Evolutionary conservation across 176 grass and related monocot genomes (phyloP).

Genomic region (Triticum aestivum): DNA sequence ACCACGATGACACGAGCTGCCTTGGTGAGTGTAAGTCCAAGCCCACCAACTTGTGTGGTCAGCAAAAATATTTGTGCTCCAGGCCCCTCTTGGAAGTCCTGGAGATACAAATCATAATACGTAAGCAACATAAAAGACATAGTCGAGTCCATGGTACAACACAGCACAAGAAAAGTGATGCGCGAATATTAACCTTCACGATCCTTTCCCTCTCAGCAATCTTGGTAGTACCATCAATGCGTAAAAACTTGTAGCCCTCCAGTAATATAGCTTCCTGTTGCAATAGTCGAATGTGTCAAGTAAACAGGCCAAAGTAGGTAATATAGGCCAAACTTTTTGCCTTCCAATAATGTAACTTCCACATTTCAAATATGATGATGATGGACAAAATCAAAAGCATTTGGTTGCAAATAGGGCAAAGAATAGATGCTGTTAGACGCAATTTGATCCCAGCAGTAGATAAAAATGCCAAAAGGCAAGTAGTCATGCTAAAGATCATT

Average conservation of each 20-base stretch:
- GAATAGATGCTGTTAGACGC: not conserved
- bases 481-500: not conserved
- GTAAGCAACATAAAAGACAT: conserved; percentile 28
- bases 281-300: conserved; percentile 4
- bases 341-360: not conserved
- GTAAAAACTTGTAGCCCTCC: conserved; percentile 79
- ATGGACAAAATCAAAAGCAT: not conserved
- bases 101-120: conserved; percentile 16
- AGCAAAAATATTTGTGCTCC: conserved; percentile 88
- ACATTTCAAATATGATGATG: not conserved
- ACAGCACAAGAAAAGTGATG: not conserved
- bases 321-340: not conserved
- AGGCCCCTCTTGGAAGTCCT: conserved; percentile 92
- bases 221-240: conserved; percentile 92
- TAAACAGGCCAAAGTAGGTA: not conserved
- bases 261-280: conserved; percentile 74
- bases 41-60: conserved; percentile 94
- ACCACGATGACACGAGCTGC: conserved; percentile 93
- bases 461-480: not conserved
- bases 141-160: conserved; percentile 22
- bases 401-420: not conserved
- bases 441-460: not conserved
- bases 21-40: conserved; percentile 95
- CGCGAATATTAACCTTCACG: conserved; percentile 58
- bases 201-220: conserved; percentile 79